Evolutionary conservation across 139 green algal genomes (phyloP), one percentile per base, ranked within the genome.

Genomic region (Chlamydomonas asymmetrica): DNA sequence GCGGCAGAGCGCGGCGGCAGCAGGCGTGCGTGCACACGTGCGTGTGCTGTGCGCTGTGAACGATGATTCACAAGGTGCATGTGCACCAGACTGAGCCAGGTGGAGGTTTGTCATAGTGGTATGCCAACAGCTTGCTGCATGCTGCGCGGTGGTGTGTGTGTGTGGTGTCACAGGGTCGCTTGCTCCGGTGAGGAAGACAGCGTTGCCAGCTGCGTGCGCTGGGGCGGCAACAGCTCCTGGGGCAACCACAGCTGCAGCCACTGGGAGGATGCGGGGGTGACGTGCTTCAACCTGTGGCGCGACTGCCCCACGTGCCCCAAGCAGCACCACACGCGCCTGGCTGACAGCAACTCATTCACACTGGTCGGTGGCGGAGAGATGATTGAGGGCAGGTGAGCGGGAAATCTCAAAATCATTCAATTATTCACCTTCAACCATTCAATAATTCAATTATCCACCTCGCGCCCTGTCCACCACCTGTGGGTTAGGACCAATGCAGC

Each of bases 181-280:
- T 79, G 73, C 48, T 9, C 31, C 45, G 73, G 73, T 16, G 72
- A 41, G 9, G 73, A 79, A 45, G 13, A 35, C 4, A 16, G 62
- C 0, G 34, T 79, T 22, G 73, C 73, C 1, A 1, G 49, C 0
- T 79, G 73, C 62, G 4, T 25, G 22, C 38, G 23, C n/a, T 54
- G 43, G 59, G 59, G 59, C 43, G 25, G 16, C 34, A 18, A 27
- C 27, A 23, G 20, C 45, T 27, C 31, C 20, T 79, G 73, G 73
- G 73, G 73, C 43, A 32, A 59, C 20, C 73, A 79, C 45, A 72
- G 45, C 6, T 79, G 73, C 73, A 41, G 16, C 0, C 73, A 79
- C 73, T 79, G 73, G 73, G 73, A 79, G 62, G 73, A 79, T 34
- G 73, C 73, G 38, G 73, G 71, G 29, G 73, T 64, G 2, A 73